Percentiles rank a stretch among this genome's conserved stretches.
These are phyloP conservation scores for Naganishia sp. DNA, from an alignment of 1,284 basidiomycete species.

Conservation along the genomic window DNA sequence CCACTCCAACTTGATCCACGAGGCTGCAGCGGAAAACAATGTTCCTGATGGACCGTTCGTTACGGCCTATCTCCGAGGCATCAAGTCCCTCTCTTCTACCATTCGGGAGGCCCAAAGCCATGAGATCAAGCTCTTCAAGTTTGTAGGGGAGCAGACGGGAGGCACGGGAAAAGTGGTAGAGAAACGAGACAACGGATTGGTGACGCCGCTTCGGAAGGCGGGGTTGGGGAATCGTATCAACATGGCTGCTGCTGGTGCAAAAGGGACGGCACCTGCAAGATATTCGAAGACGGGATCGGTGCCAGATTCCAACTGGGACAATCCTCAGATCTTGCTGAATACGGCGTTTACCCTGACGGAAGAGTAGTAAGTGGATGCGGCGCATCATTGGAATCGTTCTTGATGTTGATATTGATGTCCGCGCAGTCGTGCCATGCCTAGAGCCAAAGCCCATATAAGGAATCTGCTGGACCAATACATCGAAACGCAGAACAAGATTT, in stretches of 20 bases:
- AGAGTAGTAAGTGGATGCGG: constrained; percentile 44
- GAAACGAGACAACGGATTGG: constrained; percentile 44
- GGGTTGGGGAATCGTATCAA: constrained; percentile 29
- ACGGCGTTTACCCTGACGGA: constrained; percentile 49
- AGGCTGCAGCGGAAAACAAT: constrained; percentile 36
- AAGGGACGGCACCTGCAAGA: neutral
- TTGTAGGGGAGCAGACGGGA: constrained; percentile 41
- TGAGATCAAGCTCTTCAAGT: constrained; percentile 48
- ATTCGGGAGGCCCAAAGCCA: constrained; percentile 48
- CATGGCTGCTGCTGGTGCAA: neutral
- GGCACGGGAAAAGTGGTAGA: constrained; percentile 39
- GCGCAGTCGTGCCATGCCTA: constrained; percentile 45
- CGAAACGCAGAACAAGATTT: constrained; percentile 41
- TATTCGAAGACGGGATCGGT: neutral
- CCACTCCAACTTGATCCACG: constrained; percentile 44
- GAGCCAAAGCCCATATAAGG: constrained; percentile 44
- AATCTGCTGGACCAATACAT: constrained; percentile 42
- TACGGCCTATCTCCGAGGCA: constrained; percentile 42
- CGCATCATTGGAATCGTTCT: neutral
- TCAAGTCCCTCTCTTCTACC: constrained; percentile 39
- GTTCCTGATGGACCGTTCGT: constrained; percentile 38
- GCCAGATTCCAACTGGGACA: constrained; percentile 34
- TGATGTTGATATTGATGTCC: constrained; percentile 1
- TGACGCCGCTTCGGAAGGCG: constrained; percentile 45
- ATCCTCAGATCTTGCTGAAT: constrained; percentile 44